Conservation (phyloP, 164 flowering plant species). For the Liriodendron chinense region DNA sequence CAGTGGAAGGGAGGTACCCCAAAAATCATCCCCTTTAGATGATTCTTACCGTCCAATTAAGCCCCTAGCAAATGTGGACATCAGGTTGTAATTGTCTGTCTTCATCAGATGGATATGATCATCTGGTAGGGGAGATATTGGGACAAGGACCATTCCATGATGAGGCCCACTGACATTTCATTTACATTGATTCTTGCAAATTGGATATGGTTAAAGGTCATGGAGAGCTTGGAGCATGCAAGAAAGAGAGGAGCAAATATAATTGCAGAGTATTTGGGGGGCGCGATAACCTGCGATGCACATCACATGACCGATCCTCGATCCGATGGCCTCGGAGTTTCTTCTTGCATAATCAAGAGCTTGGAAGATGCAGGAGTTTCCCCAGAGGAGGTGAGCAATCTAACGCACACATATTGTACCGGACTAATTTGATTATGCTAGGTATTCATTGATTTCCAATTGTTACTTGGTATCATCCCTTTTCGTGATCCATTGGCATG, state of each 20-base stretch:
- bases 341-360: constrained; percentile 61
- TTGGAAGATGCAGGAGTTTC: constrained; percentile 63
- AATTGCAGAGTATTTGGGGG: constrained; percentile 65
- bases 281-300: constrained; percentile 64
- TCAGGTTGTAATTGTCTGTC: too few species aligned
- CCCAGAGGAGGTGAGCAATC: constrained; percentile 56
- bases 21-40: too few species aligned
- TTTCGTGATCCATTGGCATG: too few species aligned
- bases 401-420: not conserved
- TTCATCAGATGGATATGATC: too few species aligned
- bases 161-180: too few species aligned
- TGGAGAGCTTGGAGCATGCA: constrained; percentile 76
- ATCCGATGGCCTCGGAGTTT: constrained; percentile 66
- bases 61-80: too few species aligned
- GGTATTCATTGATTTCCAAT: not conserved
- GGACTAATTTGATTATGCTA: not conserved
- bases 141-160: too few species aligned
- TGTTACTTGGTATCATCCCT: too few species aligned
- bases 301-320: constrained; percentile 79
- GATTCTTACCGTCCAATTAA: too few species aligned
- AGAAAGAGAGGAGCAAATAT: constrained; percentile 59
- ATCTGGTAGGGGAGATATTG: too few species aligned
- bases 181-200: too few species aligned
- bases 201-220: constrained; percentile 29
- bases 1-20: too few species aligned